Base-by-base conservation (phyloP, 2,329 filamentous ascomycete genomes). In the Ceratocystis destructans region DNA sequence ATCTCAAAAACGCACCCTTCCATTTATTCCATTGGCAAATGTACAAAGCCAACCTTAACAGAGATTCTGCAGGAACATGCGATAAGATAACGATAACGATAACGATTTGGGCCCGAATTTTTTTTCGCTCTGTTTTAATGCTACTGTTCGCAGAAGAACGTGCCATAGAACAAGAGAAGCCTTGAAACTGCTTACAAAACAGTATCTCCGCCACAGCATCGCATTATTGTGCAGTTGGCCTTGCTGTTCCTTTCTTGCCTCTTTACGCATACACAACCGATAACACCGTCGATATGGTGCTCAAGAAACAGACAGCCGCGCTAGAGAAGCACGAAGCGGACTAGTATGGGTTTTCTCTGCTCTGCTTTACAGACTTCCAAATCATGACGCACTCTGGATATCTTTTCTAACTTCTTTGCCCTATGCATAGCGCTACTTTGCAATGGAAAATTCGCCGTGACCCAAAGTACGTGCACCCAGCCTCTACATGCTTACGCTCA, bases 281-380 rank as follows among this genome's bases (percentile, higher is more conserved):
- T 17, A 33, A 6, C 8, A 33, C 31, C 7, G 5, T 64, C 64
- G 76, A 69, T 57, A 94, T 90, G 85, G 89, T 85, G 57, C 63
- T 68, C 68, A 96, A 96, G 78, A 83, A 91, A 75, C 95, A 94
- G 79, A 83, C 96, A 68, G 90, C 89, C 66, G 92, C 92, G 69
- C 85, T 96, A 76, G 92, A 96, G 78, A 96, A 96, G 82, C 86
- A 96, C 71, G 92, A 96, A 74, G 92, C 91, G 44, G 90, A 96
- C 76, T 80, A 95, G 82, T 88, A 75, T 41, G 69, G 84, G 74
- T 20, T 12, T 41, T 45, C n/a, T 28, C 48, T 28, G 1, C 12
- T 6, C 33, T 33, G 15, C 28, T 37, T 22, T 37, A 22, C 8
- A 5, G 31, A 31, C 57, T 31, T 37, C 8, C 17, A 31, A 33